A percentile compares a stretch with the other conserved stretches of the same genome.
phyloP scores from a whole-genome alignment of 1,284 basidiomycete species.

The Rhodotorula sp. region DNA sequence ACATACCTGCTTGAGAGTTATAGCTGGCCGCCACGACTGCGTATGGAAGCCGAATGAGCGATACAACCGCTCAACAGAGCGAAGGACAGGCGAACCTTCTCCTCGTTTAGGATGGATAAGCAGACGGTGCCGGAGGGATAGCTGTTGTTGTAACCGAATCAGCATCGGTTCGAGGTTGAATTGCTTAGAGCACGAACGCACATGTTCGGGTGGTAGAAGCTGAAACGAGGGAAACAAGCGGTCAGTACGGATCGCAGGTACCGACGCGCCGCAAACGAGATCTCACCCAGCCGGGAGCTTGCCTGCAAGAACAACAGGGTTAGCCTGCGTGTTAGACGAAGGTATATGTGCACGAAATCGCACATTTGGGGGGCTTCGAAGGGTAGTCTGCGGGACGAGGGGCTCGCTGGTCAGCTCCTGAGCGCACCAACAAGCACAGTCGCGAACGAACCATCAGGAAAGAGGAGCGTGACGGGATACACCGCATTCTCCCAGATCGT shows the following conservation, averaged over 20 bases:
- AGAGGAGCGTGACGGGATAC: constrained; percentile 89
- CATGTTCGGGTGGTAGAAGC: constrained; percentile 18
- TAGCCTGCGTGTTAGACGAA: not conserved
- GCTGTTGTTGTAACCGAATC: constrained; percentile 53
- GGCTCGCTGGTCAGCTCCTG: constrained; percentile 10
- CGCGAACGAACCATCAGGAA: constrained; percentile 77
- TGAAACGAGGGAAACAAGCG: not conserved
- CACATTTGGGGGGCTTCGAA: constrained; percentile 89
- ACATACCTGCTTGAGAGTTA: constrained; percentile 94
- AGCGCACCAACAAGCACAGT: not conserved
- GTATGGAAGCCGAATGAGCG: too few relatives aligned
- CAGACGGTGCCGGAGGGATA: constrained; percentile 99
- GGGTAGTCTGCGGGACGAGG: constrained; percentile 69
- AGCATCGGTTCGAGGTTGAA: not conserved
- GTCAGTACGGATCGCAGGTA: not conserved
- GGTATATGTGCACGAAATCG: constrained; percentile 45
- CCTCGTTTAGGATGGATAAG: constrained; percentile 94
- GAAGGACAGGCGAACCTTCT: constrained; percentile 60
- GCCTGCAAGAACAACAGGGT: constrained; percentile 28
- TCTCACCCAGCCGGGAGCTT: constrained; percentile 96
- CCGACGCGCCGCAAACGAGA: constrained; percentile 47
- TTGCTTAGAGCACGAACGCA: not conserved
- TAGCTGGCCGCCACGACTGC: constrained; percentile 90
- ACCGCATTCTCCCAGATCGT: constrained; percentile 95
- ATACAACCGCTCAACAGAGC: too few relatives aligned